phyloP scores from a whole-genome alignment of 2,329 filamentous ascomycete genomes.

The Cercospora canescens region DNA sequence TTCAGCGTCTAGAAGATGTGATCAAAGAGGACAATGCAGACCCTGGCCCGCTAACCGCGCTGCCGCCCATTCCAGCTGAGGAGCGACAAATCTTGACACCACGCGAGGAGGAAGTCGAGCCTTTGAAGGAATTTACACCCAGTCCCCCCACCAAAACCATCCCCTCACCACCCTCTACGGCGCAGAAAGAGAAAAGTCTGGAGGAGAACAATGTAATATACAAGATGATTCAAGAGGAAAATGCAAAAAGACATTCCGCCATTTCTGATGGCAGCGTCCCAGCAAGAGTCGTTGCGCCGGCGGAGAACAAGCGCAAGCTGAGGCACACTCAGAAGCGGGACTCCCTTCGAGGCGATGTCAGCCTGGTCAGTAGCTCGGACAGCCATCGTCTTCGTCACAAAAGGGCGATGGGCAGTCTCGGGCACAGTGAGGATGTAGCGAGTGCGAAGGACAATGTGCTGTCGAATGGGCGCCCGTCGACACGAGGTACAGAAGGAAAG shows the following conservation, averaged over 20 bases:
- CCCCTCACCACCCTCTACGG: constrained; percentile 17
- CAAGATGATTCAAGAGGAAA: constrained; percentile 30
- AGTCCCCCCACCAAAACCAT: constrained; percentile 2
- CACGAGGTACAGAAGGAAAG: not conserved
- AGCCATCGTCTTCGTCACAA: constrained; percentile 22
- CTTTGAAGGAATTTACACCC: constrained; percentile 15
- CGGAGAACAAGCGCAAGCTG: constrained; percentile 25
- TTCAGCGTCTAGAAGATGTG: constrained; percentile 9
- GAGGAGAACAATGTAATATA: constrained; percentile 27
- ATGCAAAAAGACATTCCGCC: constrained; percentile 32
- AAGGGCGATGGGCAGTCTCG: constrained; percentile 19
- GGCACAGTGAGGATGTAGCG: constrained; percentile 10
- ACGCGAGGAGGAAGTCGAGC: constrained; percentile 7
- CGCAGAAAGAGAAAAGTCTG: constrained; percentile 21
- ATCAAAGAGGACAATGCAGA: constrained; percentile 8
- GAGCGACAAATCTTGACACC: constrained; percentile 13
- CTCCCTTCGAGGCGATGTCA: constrained; percentile 27
- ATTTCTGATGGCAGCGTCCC: constrained; percentile 28
- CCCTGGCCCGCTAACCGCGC: constrained; percentile 5
- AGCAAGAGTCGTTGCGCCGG: constrained; percentile 17
- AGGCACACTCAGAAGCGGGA: constrained; percentile 28
- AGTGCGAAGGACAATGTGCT: not conserved
- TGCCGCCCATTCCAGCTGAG: constrained; percentile 15
- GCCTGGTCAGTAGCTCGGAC: constrained; percentile 22
- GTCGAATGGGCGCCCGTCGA: constrained; percentile 1